Base-by-base conservation (phyloP, 2,329 filamentous ascomycete species). In the Xenosphaeropsis pyriputrescens region DNA sequence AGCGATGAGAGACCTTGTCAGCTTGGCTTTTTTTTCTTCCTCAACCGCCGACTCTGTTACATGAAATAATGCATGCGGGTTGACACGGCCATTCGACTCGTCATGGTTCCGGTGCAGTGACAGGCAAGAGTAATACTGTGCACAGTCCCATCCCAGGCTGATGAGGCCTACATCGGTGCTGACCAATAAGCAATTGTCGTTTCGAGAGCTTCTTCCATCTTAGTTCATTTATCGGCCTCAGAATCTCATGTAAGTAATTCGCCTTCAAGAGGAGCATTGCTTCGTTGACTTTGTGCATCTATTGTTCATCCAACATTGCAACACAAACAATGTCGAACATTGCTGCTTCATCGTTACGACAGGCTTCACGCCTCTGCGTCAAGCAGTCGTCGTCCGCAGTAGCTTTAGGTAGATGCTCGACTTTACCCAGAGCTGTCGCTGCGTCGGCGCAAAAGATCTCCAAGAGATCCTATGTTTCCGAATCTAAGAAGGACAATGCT, bases 401-500 rank as follows among this genome's bases (percentile, higher is more conserved):
- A 11, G 41, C 43, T 18, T 38, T 54, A 36, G 38, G 51, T 36
- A 46, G 48, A 43, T 47, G 34, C 29, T 45, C 49, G 32, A 39
- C 42, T 15, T 34, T 41, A 38, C 29, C 46, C 29, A 39, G 45
- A 39, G 44, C 41, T 34, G 46, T 46, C 36, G 41, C 45, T 32
- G 42, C 47, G 36, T 39, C 45, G 35, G 41, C 30, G n/a, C 47
- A 45, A 39, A 47, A 39, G 18, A 37, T 43, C 29, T 44, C 46
- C 26, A 51, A 65, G 50, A 73, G 85, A 55, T 70, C 65, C 50
- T 94, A 94, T 69, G 86, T 94, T 45, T 82, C 85, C 18, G 80
- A 88, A 63, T 80, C 83, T 43, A 85, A 80, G 65, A 70, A 76
- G 47, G 77, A 84, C 50, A 72, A 75, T 58, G 85, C 85, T 36